Evolutionary conservation across 2,329 filamentous ascomycete genomes (phyloP), one percentile per base, ranked within the genome.

Genomic region (Clonostachys byssicola): DNA sequence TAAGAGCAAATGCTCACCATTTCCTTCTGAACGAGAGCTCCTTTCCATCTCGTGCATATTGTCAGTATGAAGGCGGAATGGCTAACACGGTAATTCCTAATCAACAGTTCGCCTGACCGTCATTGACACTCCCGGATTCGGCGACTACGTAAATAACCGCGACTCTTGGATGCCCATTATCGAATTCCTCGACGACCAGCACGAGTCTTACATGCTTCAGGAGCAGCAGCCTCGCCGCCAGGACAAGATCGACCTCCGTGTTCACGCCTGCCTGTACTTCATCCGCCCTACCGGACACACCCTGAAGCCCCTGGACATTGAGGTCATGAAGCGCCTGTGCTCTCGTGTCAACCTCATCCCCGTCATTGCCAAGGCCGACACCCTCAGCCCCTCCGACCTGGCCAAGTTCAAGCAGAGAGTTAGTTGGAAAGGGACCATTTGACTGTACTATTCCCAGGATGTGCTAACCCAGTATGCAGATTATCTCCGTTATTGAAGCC

Each of bases 151-250:
- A 70, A 99, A 99, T 87, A 99, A 99, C 83, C 89, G 92, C 66
- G 94, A 99, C 73, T 97, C 94, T 54, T 99, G 94, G 94, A 95
- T 96, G 82, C 94, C 94, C 68, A 97, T 99, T 67, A 97, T 99
- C 72, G 94, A 99, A 74, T 99, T 99, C 79, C 81, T 99, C 63
- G 94, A 99, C 74, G 94, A 99, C 75, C 94, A 99, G 81, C 95
- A 99, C 72, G 94, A 99, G 80, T 99, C 94, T 36, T 99, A 99
- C 75, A 99, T 99, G 94, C 82, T 99, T 67, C 94, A 99, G 80
- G 94, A 99, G 83, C 94, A 99, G 75, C 94, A 99, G 76, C 94
- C 95, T 60, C 90, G 90, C 73, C 91, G 94, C 64, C 86, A 88
- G 64, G 94, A 99, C 80, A 99, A 97, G 83, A 99, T 99, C 63